These are phyloP conservation scores for Blumeria graminis DNA, from an alignment of 2,329 filamentous ascomycete genomes.

Conservation along the genomic window DNA sequence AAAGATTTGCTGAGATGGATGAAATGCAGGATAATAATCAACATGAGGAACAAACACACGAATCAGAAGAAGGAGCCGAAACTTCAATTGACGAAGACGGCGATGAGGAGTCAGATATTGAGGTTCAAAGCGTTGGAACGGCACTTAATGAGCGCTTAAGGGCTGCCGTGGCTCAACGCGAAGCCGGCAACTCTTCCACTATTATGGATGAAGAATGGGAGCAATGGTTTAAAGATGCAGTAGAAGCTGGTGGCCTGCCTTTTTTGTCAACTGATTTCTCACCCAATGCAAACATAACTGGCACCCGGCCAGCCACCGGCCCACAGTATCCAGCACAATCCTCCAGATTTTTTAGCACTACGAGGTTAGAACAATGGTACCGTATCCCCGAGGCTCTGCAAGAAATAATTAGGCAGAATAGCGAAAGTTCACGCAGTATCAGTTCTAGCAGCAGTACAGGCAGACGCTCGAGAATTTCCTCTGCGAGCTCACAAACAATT, in stretches of 20 bases:
- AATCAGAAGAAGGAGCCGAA: constrained; percentile 14
- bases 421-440: constrained; percentile 2
- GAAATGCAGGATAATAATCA: constrained; percentile 17
- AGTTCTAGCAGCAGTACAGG: background rate
- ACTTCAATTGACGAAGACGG: constrained; percentile 19
- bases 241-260: constrained; percentile 34
- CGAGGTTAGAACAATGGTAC: constrained; percentile 31
- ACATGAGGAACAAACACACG: constrained; percentile 12
- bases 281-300: constrained; percentile 13
- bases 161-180: constrained; percentile 35
- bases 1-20: constrained; percentile 8
- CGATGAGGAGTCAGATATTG: constrained; percentile 26
- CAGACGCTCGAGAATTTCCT: background rate
- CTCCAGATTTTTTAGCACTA: constrained; percentile 26
- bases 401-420: constrained; percentile 21
- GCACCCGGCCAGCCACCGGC: constrained; percentile 16
- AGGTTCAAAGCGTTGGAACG: constrained; percentile 33
- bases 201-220: constrained; percentile 50
- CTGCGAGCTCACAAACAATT: background rate
- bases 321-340: constrained; percentile 18
- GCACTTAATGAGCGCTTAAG: constrained; percentile 39
- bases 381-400: constrained; percentile 32
- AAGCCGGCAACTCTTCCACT: constrained; percentile 31
- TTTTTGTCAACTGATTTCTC: constrained; percentile 18
- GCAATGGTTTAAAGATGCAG: constrained; percentile 46